These are phyloP conservation scores for Ganoderma sinense DNA, from an alignment of 1,284 basidiomycete genomes.

Conservation along the genomic window DNA sequence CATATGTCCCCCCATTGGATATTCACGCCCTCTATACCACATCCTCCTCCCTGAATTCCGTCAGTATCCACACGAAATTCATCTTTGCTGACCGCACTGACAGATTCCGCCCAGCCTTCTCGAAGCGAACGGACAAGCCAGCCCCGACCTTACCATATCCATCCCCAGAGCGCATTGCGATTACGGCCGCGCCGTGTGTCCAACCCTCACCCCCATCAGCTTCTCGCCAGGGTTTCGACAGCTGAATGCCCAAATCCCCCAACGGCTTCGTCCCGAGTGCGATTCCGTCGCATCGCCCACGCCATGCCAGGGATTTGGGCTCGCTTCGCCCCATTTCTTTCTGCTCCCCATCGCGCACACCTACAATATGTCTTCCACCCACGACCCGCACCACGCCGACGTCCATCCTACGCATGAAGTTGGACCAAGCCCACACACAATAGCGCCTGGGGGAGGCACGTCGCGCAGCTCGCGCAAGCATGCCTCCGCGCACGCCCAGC, in stretches of 20 bases:
- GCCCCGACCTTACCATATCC: neutral
- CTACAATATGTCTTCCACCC: neutral
- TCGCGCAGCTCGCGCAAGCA: neutral
- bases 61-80: neutral
- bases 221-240: neutral
- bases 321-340: neutral
- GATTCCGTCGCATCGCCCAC: slow-evolving; percentile 3
- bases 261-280: slow-evolving; percentile 2
- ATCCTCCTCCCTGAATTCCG: neutral
- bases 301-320: neutral
- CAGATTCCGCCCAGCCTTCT: neutral
- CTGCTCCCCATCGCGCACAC: neutral
- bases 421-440: no score
- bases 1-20: neutral
- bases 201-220: neutral
- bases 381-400: neutral
- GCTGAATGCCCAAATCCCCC: neutral
- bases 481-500: neutral
- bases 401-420: no score
- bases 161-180: neutral
- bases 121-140: neutral
- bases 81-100: neutral
- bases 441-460: neutral
- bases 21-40: neutral
- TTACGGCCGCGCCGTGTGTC: neutral